Evolutionary conservation across 805 yeast genomes (phyloP).

Genomic region (Maudiozyma turicensis): DNA sequence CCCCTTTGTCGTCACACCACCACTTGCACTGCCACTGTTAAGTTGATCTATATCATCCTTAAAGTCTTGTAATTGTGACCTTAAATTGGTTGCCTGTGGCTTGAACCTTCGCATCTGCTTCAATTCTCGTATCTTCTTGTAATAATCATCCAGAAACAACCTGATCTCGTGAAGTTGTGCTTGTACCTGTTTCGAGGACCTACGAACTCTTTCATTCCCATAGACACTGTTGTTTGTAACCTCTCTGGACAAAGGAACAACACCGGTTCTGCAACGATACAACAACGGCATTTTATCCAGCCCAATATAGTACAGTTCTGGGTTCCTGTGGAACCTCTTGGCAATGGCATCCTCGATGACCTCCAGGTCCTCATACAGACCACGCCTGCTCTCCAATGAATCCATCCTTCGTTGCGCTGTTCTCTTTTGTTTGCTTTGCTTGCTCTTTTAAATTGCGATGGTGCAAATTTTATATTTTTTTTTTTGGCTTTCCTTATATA

Average conservation of each 20-base stretch:
- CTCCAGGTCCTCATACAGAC: constrained; percentile 54
- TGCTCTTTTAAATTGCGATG: background rate
- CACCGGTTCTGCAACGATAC: background rate
- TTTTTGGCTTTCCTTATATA: background rate
- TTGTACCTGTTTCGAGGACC: constrained; percentile 39
- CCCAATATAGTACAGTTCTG: constrained; percentile 37
- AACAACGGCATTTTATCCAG: constrained; percentile 7
- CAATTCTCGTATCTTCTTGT: constrained; percentile 23
- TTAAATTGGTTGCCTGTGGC: background rate
- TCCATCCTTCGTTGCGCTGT: background rate
- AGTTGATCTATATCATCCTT: too few species aligned
- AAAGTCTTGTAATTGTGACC: too few species aligned
- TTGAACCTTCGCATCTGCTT: constrained; percentile 1
- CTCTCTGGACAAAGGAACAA: constrained; percentile 5
- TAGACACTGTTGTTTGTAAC: constrained; percentile 23
- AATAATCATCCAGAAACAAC: constrained; percentile 40
- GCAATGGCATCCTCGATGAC: constrained; percentile 58
- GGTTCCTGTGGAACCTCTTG: constrained; percentile 52
- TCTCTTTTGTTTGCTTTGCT: background rate
- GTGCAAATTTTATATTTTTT: background rate
- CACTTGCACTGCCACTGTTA: too few species aligned
- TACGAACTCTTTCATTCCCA: constrained; percentile 31
- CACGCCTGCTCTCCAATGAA: constrained; percentile 30
- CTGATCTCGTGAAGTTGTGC: constrained; percentile 62
- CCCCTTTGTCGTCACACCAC: background rate